phyloP scores from a whole-genome alignment of 305 asterid species.

The Fraxinus greggii region DNA sequence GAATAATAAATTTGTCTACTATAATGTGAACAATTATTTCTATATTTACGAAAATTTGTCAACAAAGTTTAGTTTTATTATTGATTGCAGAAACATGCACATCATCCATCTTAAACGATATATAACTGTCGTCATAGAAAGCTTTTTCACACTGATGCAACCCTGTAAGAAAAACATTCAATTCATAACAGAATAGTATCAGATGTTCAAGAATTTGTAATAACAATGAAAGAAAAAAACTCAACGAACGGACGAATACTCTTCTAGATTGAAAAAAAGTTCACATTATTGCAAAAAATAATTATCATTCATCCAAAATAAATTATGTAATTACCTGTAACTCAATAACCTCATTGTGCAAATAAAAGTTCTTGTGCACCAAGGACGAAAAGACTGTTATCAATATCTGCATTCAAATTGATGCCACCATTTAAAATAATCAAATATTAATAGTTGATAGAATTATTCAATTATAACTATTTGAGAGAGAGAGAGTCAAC shows the following conservation, averaged over 20 bases:
- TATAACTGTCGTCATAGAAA: background rate
- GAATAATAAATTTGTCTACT: background rate
- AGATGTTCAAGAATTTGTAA: background rate
- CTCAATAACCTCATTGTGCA: conserved; percentile 47
- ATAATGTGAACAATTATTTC: background rate
- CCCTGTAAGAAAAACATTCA: background rate
- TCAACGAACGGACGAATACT: background rate
- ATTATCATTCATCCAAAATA: background rate
- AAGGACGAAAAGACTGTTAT: conserved; percentile 44
- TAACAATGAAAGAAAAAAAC: background rate
- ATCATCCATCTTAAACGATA: background rate
- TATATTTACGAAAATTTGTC: background rate
- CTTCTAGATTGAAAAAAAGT: background rate
- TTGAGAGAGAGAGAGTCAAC: conserved; percentile 31
- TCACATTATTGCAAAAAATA: background rate
- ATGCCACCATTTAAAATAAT: background rate
- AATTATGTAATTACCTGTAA: conserved; percentile 51
- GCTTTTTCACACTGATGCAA: background rate
- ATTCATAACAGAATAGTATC: background rate
- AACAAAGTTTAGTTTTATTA: background rate
- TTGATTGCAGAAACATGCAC: background rate
- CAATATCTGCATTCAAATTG: conserved; percentile 53
- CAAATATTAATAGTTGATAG: background rate
- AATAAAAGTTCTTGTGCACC: conserved; percentile 49
- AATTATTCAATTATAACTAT: background rate